phyloP scores from a whole-genome alignment of 1,139 yeast species.

The Saccharomyces hybrid region DNA sequence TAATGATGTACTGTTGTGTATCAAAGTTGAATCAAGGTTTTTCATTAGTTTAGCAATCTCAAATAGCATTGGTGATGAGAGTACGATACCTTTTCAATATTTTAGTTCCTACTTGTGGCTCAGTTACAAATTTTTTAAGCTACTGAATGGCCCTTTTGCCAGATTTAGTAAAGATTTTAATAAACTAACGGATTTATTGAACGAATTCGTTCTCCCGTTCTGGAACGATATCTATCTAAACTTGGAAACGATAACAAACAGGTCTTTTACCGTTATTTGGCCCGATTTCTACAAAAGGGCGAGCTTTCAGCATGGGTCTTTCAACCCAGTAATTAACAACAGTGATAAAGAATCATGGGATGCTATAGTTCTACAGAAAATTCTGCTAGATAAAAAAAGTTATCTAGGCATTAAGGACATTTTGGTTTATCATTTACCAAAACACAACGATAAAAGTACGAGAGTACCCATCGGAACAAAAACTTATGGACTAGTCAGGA shows the following conservation, averaged over 20 bases:
- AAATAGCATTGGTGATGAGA: neutral
- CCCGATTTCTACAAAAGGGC: constrained; percentile 20
- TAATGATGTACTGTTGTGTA: constrained; percentile 20
- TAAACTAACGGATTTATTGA: constrained; percentile 21
- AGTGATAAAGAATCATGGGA: constrained; percentile 24
- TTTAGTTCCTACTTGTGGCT: constrained; percentile 22
- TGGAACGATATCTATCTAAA: constrained; percentile 27
- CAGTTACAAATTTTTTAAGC: constrained; percentile 22
- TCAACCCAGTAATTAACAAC: neutral
- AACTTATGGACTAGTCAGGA: constrained; percentile 25
- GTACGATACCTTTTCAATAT: constrained; percentile 15
- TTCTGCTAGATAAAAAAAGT: constrained; percentile 24
- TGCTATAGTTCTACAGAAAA: constrained; percentile 20
- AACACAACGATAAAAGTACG: neutral
- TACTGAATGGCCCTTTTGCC: constrained; percentile 20
- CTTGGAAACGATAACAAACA: constrained; percentile 18
- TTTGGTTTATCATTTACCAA: constrained; percentile 28
- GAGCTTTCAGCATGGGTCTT: constrained; percentile 11
- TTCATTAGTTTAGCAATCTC: constrained; percentile 17
- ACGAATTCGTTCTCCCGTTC: constrained; percentile 26
- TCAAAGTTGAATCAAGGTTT: constrained; percentile 22
- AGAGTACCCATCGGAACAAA: constrained; percentile 8
- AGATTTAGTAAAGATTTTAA: constrained; percentile 7
- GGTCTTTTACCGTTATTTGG: constrained; percentile 21
- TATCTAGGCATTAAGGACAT: constrained; percentile 27